Base-by-base conservation (phyloP, 768 basidiomycete genomes). In the Macrocybe gigantea region DNA sequence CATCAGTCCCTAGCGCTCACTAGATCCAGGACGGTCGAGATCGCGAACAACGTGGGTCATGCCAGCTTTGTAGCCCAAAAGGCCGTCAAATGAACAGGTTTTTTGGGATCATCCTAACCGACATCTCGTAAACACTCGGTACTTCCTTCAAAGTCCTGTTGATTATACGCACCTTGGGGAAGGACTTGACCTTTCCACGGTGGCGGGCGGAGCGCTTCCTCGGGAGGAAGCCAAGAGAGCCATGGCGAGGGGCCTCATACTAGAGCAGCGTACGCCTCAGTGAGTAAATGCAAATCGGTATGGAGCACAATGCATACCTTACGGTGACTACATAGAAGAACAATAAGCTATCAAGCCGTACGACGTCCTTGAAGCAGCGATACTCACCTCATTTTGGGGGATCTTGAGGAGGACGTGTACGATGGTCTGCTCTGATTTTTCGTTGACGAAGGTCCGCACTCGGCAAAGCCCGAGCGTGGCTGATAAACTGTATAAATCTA, bases 31-130 rank as follows among this genome's bases (percentile, higher is more conserved):
- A 65, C 96, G 92, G 75, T 98, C 96, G 61, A 98, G 90, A 65
- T 99, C 96, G 64, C 96, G 90, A 53, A 99, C 94, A 60, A 99
- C 81, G 67, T 99, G 96, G 71, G 93, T 97, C 95, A 98, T 98
- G 61, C 96, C 96, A 56, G 96, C 96, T 83, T 99, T 99, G 87
- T 97, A 99, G 59, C 95, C 96, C 85, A 99, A 82, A 88, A 76
- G 57, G 96, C 96, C 62, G 96, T 99, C 72, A 99, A 80, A 75
- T 99, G 96, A 52, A 95, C 93, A 49, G 91, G 93, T 72, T 96
- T 96, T 80, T 93, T 97, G 73, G 93, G 83, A 79, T 99, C 95
- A 83, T 99, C 96, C 95, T 96, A 57, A 11, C 49, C 15, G 9
- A n/a, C 34, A 32, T 45, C 15, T 43, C 44, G 44, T 48, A 41